Evolutionary conservation across 129 eudicot species (phyloP).

Genomic region (Erigeron canadensis): DNA sequence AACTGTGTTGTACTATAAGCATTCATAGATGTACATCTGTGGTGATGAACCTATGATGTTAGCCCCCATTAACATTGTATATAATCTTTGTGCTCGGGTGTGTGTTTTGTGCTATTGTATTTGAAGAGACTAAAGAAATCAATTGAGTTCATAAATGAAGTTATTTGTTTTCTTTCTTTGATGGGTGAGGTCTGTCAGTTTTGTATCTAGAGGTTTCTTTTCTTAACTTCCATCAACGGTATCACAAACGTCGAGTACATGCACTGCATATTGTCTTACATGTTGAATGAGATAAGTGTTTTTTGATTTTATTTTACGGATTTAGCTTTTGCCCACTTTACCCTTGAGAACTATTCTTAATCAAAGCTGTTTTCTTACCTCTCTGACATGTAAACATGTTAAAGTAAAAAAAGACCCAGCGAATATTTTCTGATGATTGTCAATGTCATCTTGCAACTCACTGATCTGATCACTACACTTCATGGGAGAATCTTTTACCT

Average conservation of each 20-base stretch:
- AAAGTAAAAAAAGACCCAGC: background rate
- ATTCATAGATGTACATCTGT: conserved; percentile 27
- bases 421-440: conserved; percentile 27
- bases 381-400: background rate
- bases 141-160: conserved; percentile 1
- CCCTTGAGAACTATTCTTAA: background rate
- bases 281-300: too few species aligned
- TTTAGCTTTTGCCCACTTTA: background rate
- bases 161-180: background rate
- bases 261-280: background rate
- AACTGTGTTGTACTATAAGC: conserved; percentile 24
- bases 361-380: conserved; percentile 7
- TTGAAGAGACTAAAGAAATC: background rate
- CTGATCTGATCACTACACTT: conserved; percentile 18
- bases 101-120: conserved; percentile 6
- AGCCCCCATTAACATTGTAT: conserved; percentile 8
- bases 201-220: background rate
- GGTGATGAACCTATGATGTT: conserved; percentile 22
- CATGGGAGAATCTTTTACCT: conserved; percentile 28
- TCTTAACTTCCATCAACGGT: background rate
- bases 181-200: background rate
- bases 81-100: conserved; percentile 5
- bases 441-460: conserved; percentile 11
- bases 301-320: background rate
- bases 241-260: background rate